These are phyloP conservation scores for Xylaria sp. DNA, from an alignment of 2,329 filamentous ascomycete genomes.

Conservation along the genomic window DNA sequence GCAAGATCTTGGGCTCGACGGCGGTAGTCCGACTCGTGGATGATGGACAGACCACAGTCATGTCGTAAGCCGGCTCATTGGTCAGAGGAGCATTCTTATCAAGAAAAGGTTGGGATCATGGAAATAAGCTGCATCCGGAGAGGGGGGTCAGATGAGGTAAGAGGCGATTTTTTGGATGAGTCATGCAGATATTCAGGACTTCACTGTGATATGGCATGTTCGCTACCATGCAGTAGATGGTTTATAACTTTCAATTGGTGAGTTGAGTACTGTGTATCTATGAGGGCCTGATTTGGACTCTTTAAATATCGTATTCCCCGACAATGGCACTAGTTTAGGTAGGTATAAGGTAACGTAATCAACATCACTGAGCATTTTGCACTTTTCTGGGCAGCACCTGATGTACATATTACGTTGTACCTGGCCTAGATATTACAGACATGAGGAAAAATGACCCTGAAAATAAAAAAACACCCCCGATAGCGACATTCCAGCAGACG, in stretches of 20 bases:
- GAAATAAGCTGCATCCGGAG: neutral
- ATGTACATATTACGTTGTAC: neutral
- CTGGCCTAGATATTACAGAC: constrained; percentile 1
- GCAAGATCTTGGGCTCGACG: constrained; percentile 25
- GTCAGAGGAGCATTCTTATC: neutral
- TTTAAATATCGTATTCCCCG: neutral
- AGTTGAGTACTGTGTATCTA: neutral
- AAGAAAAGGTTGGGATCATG: neutral
- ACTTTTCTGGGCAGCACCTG: too few species aligned
- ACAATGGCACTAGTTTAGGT: neutral
- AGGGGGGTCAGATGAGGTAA: neutral
- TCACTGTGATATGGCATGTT: neutral
- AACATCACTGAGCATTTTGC: neutral
- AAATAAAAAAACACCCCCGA: neutral
- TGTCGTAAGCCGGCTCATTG: neutral
- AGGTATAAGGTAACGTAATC: neutral
- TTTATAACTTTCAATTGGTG: neutral
- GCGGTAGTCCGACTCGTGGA: constrained; percentile 5
- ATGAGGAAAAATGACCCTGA: neutral
- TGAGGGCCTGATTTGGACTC: neutral
- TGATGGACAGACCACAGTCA: neutral
- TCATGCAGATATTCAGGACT: neutral
- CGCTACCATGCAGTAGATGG: neutral
- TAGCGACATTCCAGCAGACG: neutral
- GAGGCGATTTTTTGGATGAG: neutral